Evolutionary conservation across 202 grass and related monocot species (phyloP).

Genomic region (Carex arenaria): DNA sequence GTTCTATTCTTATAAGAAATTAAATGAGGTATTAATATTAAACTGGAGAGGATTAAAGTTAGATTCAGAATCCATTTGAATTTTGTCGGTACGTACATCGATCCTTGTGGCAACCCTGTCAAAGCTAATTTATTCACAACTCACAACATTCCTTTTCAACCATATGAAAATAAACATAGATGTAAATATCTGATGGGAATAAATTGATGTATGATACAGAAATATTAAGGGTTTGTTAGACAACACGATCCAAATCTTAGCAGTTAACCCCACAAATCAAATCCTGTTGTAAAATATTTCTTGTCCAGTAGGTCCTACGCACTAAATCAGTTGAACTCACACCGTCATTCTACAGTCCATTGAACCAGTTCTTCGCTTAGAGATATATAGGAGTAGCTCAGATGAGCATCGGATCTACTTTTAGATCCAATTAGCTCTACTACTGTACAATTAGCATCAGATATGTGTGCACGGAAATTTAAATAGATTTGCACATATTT

Average conservation of each 20-base stretch:
- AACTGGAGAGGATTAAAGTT: background rate
- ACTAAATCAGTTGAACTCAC: background rate
- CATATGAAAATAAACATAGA: background rate
- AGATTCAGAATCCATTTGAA: background rate
- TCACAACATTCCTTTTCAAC: background rate
- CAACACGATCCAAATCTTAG: background rate
- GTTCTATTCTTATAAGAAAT: no score
- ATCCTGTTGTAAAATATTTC: background rate
- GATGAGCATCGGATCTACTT: no score
- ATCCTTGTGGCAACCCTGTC: background rate
- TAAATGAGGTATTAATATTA: background rate
- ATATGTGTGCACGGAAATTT: no score
- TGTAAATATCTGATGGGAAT: background rate
- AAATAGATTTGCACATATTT: no score
- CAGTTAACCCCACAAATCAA: constrained; percentile 17
- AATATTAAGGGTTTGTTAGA: constrained; percentile 13
- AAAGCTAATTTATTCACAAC: background rate
- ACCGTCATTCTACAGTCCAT: background rate
- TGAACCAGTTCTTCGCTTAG: background rate
- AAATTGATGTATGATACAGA: constrained; percentile 3
- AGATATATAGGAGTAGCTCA: no score
- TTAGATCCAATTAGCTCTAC: no score
- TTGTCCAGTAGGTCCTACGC: background rate
- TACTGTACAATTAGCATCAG: no score
- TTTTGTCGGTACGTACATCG: constrained; percentile 22